Evolutionary conservation across 129 eudicot species (phyloP), one percentile per base, ranked within the genome.

Genomic region (Flaveria trinervia): DNA sequence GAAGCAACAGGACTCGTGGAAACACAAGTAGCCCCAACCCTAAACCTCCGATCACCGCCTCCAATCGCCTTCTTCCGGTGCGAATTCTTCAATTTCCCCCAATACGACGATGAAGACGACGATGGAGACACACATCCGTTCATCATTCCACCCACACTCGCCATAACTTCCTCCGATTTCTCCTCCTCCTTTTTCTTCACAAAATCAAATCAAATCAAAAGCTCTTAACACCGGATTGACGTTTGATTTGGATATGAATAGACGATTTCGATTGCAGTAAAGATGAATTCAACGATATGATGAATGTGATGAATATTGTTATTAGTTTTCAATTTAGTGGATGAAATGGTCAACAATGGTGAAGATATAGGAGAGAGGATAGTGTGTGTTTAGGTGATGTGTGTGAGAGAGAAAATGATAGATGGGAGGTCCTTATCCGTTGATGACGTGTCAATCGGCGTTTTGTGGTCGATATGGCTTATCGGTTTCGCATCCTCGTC

Each of bases 11-110:
- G 71, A 66, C 71, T 66, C 15, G 50, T 36, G 0, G 50, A 66
- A 7, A 85, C 88, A 71, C 90, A 89, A 0, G 83, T 73, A 44
- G 89, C 85, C 69, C 80, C 76, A 39, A 59, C 82, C 75, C 78
- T 77, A 39, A 65, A 79, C 74, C 52, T 65, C 33, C 54, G 57
- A 59, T 82, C 75, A 7, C 28, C 71, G 9, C 48, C 52, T 11
- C 15, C 51, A 36, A 36, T 45, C 74, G 43, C 36, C 74, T 54
- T 82, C 68, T 72, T 87, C 71, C 57, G 76, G 13, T 71, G 70
- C 36, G 69, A 67, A 65, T 83, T 77, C 56, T 77, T 80, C 73
- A 70, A 36, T 49, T 55, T 71, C 26, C 80, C 71, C 62, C 72
- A 84, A 12, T 74, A 68, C 13, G 76, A 82, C 0, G 84, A 73